Evolutionary conservation across 257 asterid genomes (phyloP), one percentile per base, ranked within the genome.

Genomic region (Capsicum baccatum): DNA sequence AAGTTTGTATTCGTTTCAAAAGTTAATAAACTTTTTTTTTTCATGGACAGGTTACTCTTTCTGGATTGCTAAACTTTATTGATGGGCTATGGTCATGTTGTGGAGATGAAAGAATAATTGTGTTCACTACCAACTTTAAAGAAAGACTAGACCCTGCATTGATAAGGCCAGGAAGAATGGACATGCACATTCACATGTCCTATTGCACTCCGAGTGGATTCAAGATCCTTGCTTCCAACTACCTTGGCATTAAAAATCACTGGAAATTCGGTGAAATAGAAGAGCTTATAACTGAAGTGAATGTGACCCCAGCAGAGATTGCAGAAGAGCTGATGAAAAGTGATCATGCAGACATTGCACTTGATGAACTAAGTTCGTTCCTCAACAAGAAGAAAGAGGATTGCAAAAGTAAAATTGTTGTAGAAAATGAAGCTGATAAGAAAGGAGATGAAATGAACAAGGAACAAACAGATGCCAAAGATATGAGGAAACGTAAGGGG

Each of bases 81-180:
- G 90, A 89, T 70, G 92, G 92, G 67, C 58, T 89, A 35, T 89
- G 89, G 89, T 86, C 89, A 0, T 63, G 87, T n/a, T 85, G 88
- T 81, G 92, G 90, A 9, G 91, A 89, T 26, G 92, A 89, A 47
- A 88, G 88, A 69, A 88, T 88, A 37, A 88, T 88, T 33, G 86
- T 88, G 0, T 88, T 89, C 69, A 89, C 90, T 2, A 86, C 88
- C 1, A 89, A 89, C 84, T 81, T 67, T 48, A 88, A 86, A 69
- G 90, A 89, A 2, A 89, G 73, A n/a, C n/a, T n/a, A n/a, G n/a
- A n/a, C n/a, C n/a, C 89, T 39, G 92, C 92, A 64, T 64, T 89
- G 66, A 26, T 89, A 17, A 83, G 89, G 56, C 90, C 88, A 6
- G 90, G 92, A 26, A 56, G 89, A 17, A 89, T 89, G 92, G 92